Evolutionary conservation across 768 basidiomycete genomes (phyloP).

Genomic region (Suillus lakei): DNA sequence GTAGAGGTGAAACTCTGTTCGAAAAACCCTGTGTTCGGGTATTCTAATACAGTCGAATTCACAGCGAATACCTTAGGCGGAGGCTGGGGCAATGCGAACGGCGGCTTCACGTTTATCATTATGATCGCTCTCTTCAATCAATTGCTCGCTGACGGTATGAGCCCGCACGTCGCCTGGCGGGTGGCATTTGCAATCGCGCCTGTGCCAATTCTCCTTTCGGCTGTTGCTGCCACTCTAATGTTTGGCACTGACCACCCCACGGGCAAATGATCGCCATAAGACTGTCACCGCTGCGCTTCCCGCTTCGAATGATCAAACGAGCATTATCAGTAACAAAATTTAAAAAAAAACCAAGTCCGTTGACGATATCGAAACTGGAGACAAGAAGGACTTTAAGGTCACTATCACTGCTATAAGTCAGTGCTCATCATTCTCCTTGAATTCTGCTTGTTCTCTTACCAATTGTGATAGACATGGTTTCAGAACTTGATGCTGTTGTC

Average conservation of each 20-base stretch:
- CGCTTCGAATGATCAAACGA: not conserved
- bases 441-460: not conserved
- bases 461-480: conserved; percentile 23
- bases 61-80: conserved; percentile 58
- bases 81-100: conserved; percentile 55
- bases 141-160: conserved; percentile 41
- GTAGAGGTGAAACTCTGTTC: conserved; percentile 27
- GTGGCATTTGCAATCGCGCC: conserved; percentile 61
- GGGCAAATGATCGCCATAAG: conserved; percentile 53
- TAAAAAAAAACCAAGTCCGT: conserved; percentile 23
- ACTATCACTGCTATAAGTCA: conserved; percentile 17
- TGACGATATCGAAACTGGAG: conserved; percentile 28
- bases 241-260: conserved; percentile 60
- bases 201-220: conserved; percentile 52
- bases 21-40: not conserved
- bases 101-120: conserved; percentile 58
- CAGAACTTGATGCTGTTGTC: conserved; percentile 48
- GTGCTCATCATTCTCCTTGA: not conserved
- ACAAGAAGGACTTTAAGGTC: conserved; percentile 32
- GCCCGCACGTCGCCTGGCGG: conserved; percentile 53
- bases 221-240: conserved; percentile 44
- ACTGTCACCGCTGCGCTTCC: conserved; percentile 34
- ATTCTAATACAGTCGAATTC: not conserved
- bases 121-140: conserved; percentile 58
- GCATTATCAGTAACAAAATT: conserved; percentile 21